Conservation (phyloP, 176 grass and related monocot species). For the Rhynchospora tenuis region DNA sequence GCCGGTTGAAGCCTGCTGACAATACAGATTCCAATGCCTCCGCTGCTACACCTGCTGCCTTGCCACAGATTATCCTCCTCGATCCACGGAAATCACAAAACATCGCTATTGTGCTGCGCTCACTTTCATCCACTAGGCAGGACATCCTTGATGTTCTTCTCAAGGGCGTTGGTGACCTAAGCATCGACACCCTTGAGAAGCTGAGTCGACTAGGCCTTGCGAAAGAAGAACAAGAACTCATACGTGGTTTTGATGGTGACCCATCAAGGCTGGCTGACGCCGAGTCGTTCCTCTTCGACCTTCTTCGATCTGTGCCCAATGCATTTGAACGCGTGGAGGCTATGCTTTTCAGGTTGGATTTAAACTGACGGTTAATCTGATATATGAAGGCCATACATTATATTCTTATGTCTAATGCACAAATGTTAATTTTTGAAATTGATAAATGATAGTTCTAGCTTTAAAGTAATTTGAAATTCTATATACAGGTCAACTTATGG, state of each 20-base stretch:
- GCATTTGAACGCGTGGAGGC: conserved; percentile 59
- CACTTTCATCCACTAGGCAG: conserved; percentile 45
- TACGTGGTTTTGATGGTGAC: conserved; percentile 63
- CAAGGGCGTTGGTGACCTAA: conserved; percentile 49
- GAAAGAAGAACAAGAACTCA: conserved; percentile 62
- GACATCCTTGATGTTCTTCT: conserved; percentile 70
- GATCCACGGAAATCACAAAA: conserved; percentile 87
- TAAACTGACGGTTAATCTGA: neutral
- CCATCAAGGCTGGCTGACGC: conserved; percentile 54
- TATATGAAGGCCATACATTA: neutral
- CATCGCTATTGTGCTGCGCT: conserved; percentile 85
- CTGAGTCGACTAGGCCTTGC: conserved; percentile 47
- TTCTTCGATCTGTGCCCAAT: conserved; percentile 57
- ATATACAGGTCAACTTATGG: conserved; percentile 45
- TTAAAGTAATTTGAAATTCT: neutral
- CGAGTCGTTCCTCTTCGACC: conserved; percentile 60
- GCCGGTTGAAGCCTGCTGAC: conserved; percentile 33
- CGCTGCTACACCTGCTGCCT: conserved; percentile 25
- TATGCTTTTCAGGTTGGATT: conserved; percentile 50
- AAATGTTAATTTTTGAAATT: neutral
- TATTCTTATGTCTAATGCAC: neutral
- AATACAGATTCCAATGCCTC: conserved; percentile 26
- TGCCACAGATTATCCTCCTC: conserved; percentile 64
- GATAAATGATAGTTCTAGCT: neutral
- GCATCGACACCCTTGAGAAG: conserved; percentile 64